Base-by-base conservation (phyloP, 352 stramenopile species). In the Phytophthora nicotianae region DNA sequence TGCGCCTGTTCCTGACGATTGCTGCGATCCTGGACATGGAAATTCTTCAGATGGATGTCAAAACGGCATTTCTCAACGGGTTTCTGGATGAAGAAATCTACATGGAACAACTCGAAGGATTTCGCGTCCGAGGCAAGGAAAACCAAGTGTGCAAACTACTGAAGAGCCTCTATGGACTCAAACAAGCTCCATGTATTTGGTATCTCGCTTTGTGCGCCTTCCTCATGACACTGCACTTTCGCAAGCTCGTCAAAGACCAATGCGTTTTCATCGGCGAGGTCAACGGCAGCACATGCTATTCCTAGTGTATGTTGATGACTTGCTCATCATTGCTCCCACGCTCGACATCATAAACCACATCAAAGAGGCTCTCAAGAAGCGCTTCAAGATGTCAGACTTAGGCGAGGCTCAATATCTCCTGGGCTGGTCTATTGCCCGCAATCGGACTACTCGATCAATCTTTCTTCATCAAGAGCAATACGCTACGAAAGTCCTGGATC, bases 151-250 rank as follows among this genome's bases (percentile, higher is more conserved):
- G 26, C 26, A 29, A 29, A 4, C 26, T 29, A 8, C 7, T 29
- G 26, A 29, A 29, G 26, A 29, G 26, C 26, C 26, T 29, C 4
- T 29, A 29, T 29, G 26, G 26, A 4, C 26, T 29, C 26, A 51
- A 51, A 16, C 45, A 50, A 24, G 24, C 45, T 38, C 45, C 45
- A 7, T 24, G 14, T 1, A 51, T 38, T 16, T 51, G 45, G 24
- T 38, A 51, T 19, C 21, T 50, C 21, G 35, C 43, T 6, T 23
- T 50, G 4, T 50, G 43, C 23, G 1, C 43, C 4, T 37, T 37
- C 9, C 5, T 51, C 5, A 0, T 24, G 7, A 6, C 4, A 6
- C 21, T 24, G 23, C 20, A 37, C 0, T 50, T 50, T 16, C 43
- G 6, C 23, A 50, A 50, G 20, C 21, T 50, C 7, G 14, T 50